Conservation (phyloP, 495 filamentous ascomycete species). For the Aspergillus nidulans region DNA sequence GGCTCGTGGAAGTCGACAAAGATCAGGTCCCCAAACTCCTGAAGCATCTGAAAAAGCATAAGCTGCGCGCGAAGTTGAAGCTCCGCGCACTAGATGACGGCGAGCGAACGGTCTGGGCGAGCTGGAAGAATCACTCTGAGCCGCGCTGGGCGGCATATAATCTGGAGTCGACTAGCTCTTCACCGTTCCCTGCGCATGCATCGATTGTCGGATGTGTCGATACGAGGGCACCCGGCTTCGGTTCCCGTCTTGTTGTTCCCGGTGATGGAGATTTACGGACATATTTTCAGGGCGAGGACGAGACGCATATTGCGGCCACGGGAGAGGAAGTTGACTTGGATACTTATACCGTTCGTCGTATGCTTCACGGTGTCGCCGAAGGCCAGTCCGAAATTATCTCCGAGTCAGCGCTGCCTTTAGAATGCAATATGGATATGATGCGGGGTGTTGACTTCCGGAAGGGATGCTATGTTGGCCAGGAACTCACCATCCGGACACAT, state of each 20-base stretch:
- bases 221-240: slow-evolving; percentile 64
- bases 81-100: slow-evolving; percentile 58
- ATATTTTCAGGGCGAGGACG: slow-evolving; percentile 35
- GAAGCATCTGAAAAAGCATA: slow-evolving; percentile 75
- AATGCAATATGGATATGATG: slow-evolving; percentile 80
- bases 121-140: slow-evolving; percentile 54
- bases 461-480: slow-evolving; percentile 95
- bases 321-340: slow-evolving; percentile 27
- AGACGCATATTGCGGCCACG: slow-evolving; percentile 29
- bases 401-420: slow-evolving; percentile 69
- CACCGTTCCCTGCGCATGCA: slow-evolving; percentile 22
- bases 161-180: slow-evolving; percentile 31
- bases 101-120: slow-evolving; percentile 61
- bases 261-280: slow-evolving; percentile 35
- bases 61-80: slow-evolving; percentile 72
- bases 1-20: slow-evolving; percentile 79
- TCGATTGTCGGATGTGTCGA: slow-evolving; percentile 50
- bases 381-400: slow-evolving; percentile 71
- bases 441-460: slow-evolving; percentile 86
- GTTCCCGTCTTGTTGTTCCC: slow-evolving; percentile 51
- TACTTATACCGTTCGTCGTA: slow-evolving; percentile 65
- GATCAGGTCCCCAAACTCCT: slow-evolving; percentile 54
- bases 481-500: slow-evolving; percentile 89
- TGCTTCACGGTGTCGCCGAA: slow-evolving; percentile 76
- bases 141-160: slow-evolving; percentile 45